Percentiles rank a stretch among this genome's conserved stretches.
These are phyloP conservation scores for Teratosphaeria epicoccoides DNA, from an alignment of 2,329 filamentous ascomycete species.

Conservation along the genomic window DNA sequence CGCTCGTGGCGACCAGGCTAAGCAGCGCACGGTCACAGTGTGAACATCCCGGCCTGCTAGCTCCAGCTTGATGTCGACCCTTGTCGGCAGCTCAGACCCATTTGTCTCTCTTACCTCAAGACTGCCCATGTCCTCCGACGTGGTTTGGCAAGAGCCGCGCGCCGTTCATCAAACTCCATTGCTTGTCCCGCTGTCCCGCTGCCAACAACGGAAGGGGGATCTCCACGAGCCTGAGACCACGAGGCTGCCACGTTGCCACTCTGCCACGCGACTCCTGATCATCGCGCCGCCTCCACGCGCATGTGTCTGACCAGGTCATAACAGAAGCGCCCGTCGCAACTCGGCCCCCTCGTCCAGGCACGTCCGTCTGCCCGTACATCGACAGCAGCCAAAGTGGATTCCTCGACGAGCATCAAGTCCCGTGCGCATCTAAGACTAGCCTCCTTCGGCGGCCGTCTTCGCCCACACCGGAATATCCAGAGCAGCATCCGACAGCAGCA, in stretches of 20 bases:
- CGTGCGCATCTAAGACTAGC: constrained; percentile 24
- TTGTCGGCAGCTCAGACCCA: constrained; percentile 1
- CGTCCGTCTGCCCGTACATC: not conserved
- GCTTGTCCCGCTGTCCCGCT: not conserved
- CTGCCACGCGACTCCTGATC: not conserved
- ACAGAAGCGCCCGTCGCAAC: not conserved
- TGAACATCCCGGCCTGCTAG: constrained; percentile 1
- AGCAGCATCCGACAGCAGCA: constrained; percentile 6
- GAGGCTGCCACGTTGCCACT: constrained; percentile 4
- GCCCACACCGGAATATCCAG: constrained; percentile 17
- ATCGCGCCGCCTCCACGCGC: not conserved
- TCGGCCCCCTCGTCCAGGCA: not conserved
- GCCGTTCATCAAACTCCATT: not conserved
- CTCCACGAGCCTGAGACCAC: not conserved
- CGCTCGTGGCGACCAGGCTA: not conserved
- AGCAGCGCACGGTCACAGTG: not conserved
- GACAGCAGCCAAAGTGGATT: constrained; percentile 23
- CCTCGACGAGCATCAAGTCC: constrained; percentile 18
- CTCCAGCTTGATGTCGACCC: not conserved
- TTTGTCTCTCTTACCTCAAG: constrained; percentile 1
- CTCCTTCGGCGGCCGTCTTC: constrained; percentile 21
- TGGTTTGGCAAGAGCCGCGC: not conserved
- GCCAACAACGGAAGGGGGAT: too few relatives aligned
- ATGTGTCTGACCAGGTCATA: constrained; percentile 1
- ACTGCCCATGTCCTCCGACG: not conserved